These are phyloP conservation scores for Asterionellopsis glacialis DNA, from an alignment of 108 stramenopile genomes.

Conservation along the genomic window DNA sequence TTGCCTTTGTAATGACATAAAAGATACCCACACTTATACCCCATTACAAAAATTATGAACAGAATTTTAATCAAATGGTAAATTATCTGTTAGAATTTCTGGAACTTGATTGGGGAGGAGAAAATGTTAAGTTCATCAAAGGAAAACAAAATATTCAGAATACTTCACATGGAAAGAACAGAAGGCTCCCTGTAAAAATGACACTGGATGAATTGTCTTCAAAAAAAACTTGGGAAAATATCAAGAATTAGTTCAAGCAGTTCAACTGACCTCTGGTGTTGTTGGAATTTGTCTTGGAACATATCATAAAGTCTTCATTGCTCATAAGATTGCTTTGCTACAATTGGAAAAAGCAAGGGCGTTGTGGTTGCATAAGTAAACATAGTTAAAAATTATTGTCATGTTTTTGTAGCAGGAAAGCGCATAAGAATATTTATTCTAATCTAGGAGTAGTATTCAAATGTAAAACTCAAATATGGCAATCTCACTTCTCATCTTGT, in stretches of 20 bases:
- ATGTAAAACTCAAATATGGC: no score
- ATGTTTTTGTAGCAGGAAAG: no score
- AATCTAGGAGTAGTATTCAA: no score
- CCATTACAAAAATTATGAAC: slow-evolving; percentile 74
- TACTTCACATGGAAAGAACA: slow-evolving; percentile 1
- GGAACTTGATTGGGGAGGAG: slow-evolving; percentile 15
- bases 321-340: no score
- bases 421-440: no score
- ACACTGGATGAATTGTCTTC: slow-evolving; percentile 19
- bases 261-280: no score
- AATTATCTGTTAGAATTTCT: slow-evolving; percentile 53
- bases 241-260: slow-evolving; percentile 24
- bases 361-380: no score
- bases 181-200: slow-evolving; percentile 14
- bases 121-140: neutral
- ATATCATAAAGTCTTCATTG: no score
- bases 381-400: no score
- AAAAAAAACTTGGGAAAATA: slow-evolving; percentile 19
- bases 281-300: no score
- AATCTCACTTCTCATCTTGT: no score
- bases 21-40: slow-evolving; percentile 48
- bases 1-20: slow-evolving; percentile 44
- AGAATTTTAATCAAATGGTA: slow-evolving; percentile 40
- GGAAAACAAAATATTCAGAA: slow-evolving; percentile 1
- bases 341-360: no score